Percentiles rank a stretch among this genome's conserved stretches.
Evolutionary conservation across 345 rosid genomes (phyloP).

Genomic region (Dimocarpus longan): DNA sequence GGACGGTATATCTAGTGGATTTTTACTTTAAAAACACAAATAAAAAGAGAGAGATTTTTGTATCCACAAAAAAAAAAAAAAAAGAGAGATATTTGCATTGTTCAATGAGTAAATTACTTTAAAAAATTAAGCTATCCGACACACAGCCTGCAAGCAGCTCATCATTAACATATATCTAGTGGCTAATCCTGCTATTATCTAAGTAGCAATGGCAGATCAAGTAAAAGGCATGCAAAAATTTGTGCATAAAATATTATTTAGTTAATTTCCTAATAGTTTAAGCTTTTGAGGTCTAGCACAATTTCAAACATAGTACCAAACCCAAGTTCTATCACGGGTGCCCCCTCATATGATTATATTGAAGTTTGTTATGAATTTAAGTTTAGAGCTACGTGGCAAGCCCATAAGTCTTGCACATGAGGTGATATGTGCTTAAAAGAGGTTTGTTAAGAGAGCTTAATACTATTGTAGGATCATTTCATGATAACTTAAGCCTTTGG

Average conservation of each 20-base stretch:
- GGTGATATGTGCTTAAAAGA: not conserved
- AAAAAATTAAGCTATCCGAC: too few species aligned
- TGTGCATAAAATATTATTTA: not conserved
- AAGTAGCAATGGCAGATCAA: not conserved
- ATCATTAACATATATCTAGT: not conserved
- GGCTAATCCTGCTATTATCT: not conserved
- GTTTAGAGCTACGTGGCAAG: not conserved
- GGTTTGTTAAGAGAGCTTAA: not conserved
- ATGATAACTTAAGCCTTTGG: not conserved
- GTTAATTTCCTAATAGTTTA: not conserved
- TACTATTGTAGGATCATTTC: not conserved
- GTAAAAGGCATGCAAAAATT: slow-evolving; percentile 1
- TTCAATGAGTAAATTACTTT: too few species aligned
- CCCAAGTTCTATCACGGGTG: not conserved
- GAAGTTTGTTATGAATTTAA: not conserved
- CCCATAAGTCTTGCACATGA: not conserved
- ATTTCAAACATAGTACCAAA: not conserved
- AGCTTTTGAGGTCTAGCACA: not conserved
- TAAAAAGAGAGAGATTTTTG: too few species aligned
- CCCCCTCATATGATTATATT: not conserved
- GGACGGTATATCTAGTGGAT: too few species aligned
- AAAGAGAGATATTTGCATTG: too few species aligned
- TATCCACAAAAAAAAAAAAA: too few species aligned
- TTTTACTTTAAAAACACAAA: too few species aligned
- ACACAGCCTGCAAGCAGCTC: too few species aligned